These are phyloP conservation scores for Silene coronaria DNA, from an alignment of 179 eudicot genomes.

Conservation along the genomic window DNA sequence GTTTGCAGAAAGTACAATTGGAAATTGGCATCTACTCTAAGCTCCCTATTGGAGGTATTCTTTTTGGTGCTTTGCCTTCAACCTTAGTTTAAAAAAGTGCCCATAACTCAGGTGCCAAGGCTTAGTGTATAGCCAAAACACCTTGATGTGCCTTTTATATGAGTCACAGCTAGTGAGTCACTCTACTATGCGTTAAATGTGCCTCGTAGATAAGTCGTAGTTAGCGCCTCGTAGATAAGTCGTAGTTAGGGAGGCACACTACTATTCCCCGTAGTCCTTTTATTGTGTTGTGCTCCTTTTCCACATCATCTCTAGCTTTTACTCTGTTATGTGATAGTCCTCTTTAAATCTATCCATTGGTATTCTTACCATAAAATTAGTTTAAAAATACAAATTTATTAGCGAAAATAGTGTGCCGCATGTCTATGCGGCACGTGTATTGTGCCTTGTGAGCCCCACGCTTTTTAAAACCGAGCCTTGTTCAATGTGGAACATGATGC, in stretches of 20 bases:
- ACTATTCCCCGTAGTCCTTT: neutral
- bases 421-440: neutral
- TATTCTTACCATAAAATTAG: neutral
- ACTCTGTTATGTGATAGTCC: neutral
- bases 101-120: neutral
- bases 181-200: neutral
- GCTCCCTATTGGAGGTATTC: conserved; percentile 51
- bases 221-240: neutral
- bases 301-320: neutral
- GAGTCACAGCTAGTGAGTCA: neutral
- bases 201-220: neutral
- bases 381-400: neutral
- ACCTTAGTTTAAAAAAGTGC: neutral
- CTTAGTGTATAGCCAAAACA: neutral
- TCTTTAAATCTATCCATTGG: neutral
- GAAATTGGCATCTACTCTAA: conserved; percentile 45
- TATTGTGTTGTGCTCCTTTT: neutral
- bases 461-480: neutral
- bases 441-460: neutral
- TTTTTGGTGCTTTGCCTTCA: conserved; percentile 12
- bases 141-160: neutral
- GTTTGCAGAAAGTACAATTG: conserved; percentile 52
- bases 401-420: neutral
- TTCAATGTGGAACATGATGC: neutral
- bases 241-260: neutral